These are phyloP conservation scores for Rehmannia glutinosa DNA, from an alignment of 257 asterid genomes.

Conservation along the genomic window DNA sequence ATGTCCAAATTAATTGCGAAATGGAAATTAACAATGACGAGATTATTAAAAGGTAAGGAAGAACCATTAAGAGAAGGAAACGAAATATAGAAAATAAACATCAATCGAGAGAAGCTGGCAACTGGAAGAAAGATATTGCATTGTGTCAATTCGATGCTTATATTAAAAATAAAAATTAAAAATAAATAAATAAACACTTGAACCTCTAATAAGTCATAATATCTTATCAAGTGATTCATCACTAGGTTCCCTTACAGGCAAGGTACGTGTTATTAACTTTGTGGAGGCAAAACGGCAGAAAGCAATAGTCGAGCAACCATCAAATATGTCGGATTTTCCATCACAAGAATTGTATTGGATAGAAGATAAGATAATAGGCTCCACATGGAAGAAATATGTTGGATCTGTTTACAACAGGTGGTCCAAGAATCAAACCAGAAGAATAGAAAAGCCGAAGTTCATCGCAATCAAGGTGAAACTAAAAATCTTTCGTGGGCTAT, in stretches of 20 bases:
- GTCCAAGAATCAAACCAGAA: no score
- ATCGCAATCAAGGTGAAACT: no score
- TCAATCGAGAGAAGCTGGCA: conserved; percentile 21
- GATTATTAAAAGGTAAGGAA: no score
- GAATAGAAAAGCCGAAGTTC: no score
- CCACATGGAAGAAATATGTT: no score
- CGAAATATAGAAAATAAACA: not conserved
- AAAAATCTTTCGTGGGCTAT: no score
- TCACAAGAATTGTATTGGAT: no score
- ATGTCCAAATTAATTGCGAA: no score
- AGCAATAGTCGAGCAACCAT: conserved; percentile 6
- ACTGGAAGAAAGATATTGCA: conserved; percentile 6
- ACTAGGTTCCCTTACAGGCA: not conserved
- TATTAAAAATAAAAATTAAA: not conserved
- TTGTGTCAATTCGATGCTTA: conserved; percentile 3
- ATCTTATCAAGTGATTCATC: not conserved
- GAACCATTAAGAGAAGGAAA: no score
- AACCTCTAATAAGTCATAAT: not conserved
- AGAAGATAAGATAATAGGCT: no score
- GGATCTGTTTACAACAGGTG: no score
- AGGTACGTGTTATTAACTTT: conserved; percentile 8
- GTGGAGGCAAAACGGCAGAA: conserved; percentile 10
- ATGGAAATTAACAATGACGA: no score
- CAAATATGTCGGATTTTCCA: conserved; percentile 4
- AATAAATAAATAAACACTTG: not conserved